phyloP scores from a whole-genome alignment of 805 yeast species.

The Saccharomyces jurei region DNA sequence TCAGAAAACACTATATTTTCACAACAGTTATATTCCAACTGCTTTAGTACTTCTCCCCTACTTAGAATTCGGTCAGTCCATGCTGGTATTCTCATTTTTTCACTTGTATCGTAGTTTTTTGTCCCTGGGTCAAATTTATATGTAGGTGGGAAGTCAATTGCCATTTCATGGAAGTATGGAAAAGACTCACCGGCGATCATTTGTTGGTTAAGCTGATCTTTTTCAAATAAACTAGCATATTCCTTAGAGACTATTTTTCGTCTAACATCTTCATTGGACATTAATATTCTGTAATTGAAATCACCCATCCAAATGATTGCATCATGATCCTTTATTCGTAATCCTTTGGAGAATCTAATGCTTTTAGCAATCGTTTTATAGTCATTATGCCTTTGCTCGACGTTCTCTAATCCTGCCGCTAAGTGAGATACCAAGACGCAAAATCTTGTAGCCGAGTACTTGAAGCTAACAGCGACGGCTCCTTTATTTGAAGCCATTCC shows the following conservation, averaged over 20 bases:
- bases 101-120: conserved; percentile 74
- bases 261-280: conserved; percentile 66
- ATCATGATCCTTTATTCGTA: conserved; percentile 67
- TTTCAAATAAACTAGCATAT: conserved; percentile 47
- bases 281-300: conserved; percentile 73
- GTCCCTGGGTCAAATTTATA: conserved; percentile 91
- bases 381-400: conserved; percentile 79
- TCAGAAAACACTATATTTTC: conserved; percentile 64
- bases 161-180: conserved; percentile 75
- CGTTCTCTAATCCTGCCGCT: conserved; percentile 84
- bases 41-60: conserved; percentile 51
- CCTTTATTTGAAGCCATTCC: conserved; percentile 84
- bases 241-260: conserved; percentile 41
- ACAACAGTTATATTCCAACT: conserved; percentile 51
- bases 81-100: conserved; percentile 88
- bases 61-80: conserved; percentile 92
- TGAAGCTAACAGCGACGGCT: conserved; percentile 63
- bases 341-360: conserved; percentile 50
- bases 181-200: conserved; percentile 70
- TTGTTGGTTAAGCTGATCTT: conserved; percentile 74
- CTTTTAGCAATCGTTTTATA: conserved; percentile 71
- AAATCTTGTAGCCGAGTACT: conserved; percentile 56
- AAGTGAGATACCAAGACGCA: conserved; percentile 82
- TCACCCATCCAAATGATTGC: conserved; percentile 88
- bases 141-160: conserved; percentile 78